These are phyloP conservation scores for Aspergillus egyptiacus DNA, from an alignment of 495 filamentous ascomycete species.

Conservation along the genomic window DNA sequence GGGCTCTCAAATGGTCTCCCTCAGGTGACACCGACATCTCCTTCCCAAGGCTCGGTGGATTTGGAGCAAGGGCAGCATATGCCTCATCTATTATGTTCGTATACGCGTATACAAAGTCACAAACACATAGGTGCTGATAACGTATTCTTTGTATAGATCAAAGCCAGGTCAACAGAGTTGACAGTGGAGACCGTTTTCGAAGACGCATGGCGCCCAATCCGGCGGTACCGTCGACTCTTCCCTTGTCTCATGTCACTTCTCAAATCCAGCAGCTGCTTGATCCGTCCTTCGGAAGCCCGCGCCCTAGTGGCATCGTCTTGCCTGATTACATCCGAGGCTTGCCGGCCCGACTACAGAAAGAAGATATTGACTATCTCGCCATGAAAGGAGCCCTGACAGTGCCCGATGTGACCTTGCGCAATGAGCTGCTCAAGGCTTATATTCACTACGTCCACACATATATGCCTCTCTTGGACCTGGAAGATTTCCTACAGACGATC, in stretches of 20 bases:
- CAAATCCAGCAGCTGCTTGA: conserved; percentile 40
- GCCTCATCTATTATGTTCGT: conserved; percentile 45
- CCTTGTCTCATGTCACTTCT: conserved; percentile 31
- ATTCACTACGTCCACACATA: conserved; percentile 82
- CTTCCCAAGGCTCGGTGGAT: conserved; percentile 38
- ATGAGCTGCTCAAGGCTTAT: conserved; percentile 67
- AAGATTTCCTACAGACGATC: conserved; percentile 64
- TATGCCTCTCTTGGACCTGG: conserved; percentile 79
- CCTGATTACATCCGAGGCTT: conserved; percentile 71
- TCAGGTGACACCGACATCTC: conserved; percentile 33
- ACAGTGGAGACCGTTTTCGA: conserved; percentile 28
- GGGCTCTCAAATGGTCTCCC: conserved; percentile 27
- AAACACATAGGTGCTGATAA: conserved; percentile 6
- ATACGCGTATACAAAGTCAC: neutral
- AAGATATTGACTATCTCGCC: conserved; percentile 69
- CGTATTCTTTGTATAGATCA: conserved; percentile 26
- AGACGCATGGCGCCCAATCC: conserved; percentile 36
- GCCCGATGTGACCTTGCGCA: conserved; percentile 60
- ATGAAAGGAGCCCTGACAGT: conserved; percentile 70
- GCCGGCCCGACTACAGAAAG: conserved; percentile 58
- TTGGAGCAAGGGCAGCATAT: conserved; percentile 44
- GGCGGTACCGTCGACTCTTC: conserved; percentile 34
- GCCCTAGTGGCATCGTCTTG: conserved; percentile 34
- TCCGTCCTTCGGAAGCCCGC: conserved; percentile 29
- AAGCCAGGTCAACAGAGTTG: conserved; percentile 32